These are phyloP conservation scores for Xylariales sp. DNA, from an alignment of 2,329 filamentous ascomycete genomes.

Conservation along the genomic window DNA sequence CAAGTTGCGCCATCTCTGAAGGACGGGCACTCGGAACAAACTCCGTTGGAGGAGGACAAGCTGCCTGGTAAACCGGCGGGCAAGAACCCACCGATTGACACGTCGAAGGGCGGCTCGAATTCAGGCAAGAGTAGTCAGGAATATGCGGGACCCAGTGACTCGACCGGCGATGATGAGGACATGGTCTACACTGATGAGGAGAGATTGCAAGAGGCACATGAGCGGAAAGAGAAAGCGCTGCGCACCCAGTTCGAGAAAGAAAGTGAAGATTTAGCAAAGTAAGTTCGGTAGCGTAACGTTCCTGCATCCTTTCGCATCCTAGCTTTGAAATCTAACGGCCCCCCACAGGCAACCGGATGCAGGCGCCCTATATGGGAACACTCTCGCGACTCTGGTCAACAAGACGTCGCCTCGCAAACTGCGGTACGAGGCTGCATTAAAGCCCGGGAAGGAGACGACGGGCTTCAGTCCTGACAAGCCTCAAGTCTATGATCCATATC, in stretches of 20 bases:
- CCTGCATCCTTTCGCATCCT: constrained; percentile 13
- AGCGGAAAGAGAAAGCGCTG: constrained; percentile 26
- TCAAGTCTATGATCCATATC: constrained; percentile 65
- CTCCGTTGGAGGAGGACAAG: neutral
- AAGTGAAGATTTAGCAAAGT: constrained; percentile 29
- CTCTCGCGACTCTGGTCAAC: constrained; percentile 41
- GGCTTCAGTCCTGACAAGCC: constrained; percentile 43
- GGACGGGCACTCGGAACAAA: neutral
- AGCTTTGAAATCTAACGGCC: constrained; percentile 19
- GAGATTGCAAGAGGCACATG: constrained; percentile 26
- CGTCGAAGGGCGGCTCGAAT: no score
- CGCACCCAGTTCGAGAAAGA: constrained; percentile 36
- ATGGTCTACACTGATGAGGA: no score
- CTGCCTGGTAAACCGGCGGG: constrained; percentile 6
- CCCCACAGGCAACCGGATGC: constrained; percentile 36
- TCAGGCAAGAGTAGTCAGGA: no score
- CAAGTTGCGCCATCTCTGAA: neutral
- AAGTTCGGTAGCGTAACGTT: constrained; percentile 15
- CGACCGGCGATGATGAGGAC: no score
- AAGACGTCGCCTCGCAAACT: constrained; percentile 26
- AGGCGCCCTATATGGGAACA: constrained; percentile 54
- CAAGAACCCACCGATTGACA: no score
- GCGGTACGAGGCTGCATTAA: constrained; percentile 27
- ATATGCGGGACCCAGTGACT: no score
- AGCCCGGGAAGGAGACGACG: constrained; percentile 25